A percentile compares a stretch with the other conserved stretches of the same genome.
Evolutionary conservation across 2,329 filamentous ascomycete genomes (phyloP).

Genomic region (Talaromyces sp.): DNA sequence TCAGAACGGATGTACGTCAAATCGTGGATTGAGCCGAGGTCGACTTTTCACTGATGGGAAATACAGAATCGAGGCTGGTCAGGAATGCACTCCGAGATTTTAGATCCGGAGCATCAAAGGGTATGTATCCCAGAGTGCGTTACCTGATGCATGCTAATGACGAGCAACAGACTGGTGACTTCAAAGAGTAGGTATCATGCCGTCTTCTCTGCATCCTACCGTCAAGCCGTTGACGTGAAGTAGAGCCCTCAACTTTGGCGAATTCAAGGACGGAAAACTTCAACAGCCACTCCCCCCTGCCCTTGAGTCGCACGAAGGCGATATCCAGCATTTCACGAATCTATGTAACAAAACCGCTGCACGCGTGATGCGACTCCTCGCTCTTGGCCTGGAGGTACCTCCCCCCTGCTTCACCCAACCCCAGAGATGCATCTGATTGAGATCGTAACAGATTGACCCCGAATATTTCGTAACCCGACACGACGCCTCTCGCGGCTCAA

Average conservation of each 20-base stretch:
- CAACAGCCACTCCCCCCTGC: conserved; percentile 71
- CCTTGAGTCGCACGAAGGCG: conserved; percentile 56
- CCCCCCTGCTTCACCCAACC: neutral
- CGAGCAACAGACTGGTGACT: conserved; percentile 65
- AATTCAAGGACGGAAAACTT: conserved; percentile 65
- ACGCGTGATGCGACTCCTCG: conserved; percentile 71
- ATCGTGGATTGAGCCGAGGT: neutral
- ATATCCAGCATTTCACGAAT: conserved; percentile 63
- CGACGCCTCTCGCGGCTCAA: conserved; percentile 48
- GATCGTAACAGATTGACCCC: conserved; percentile 36
- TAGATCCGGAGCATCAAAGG: conserved; percentile 79
- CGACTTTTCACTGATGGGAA: conserved; percentile 2
- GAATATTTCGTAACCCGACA: conserved; percentile 62
- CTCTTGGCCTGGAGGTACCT: conserved; percentile 65
- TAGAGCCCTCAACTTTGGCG: conserved; percentile 91
- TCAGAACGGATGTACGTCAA: conserved; percentile 56
- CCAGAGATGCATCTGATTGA: neutral
- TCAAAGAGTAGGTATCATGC: conserved; percentile 71
- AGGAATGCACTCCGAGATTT: conserved; percentile 78
- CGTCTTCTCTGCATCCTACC: neutral
- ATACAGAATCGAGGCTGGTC: conserved; percentile 80
- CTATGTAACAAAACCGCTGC: conserved; percentile 70
- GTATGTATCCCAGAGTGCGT: conserved; percentile 44
- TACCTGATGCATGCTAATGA: conserved; percentile 9
- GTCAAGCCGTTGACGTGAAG: neutral